Percentiles rank a stretch among this genome's conserved stretches.
Evolutionary conservation across 2,329 filamentous ascomycete species (phyloP).

Genomic region (Didymella exigua): DNA sequence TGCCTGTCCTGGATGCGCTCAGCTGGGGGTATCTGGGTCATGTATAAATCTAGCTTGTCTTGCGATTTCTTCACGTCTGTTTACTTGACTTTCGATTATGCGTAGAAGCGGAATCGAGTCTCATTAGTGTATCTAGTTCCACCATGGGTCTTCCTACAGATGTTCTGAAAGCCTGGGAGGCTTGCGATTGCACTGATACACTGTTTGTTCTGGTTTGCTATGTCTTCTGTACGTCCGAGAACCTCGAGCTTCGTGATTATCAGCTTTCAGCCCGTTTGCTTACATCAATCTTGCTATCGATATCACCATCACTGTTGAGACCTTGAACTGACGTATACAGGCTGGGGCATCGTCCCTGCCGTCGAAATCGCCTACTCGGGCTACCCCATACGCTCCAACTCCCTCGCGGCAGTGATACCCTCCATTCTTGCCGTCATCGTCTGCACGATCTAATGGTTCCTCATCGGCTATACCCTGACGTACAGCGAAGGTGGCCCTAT

Average conservation of each 20-base stretch:
- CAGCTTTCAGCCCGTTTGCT: neutral
- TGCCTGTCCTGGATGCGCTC: neutral
- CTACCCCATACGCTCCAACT: constrained; percentile 56
- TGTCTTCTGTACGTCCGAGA: constrained; percentile 49
- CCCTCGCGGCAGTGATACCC: constrained; percentile 56
- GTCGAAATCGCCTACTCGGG: constrained; percentile 59
- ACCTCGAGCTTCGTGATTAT: neutral
- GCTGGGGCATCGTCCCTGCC: constrained; percentile 59
- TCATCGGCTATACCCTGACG: constrained; percentile 57
- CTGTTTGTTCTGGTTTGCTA: constrained; percentile 59
- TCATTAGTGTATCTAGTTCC: too few species aligned
- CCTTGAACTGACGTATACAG: constrained; percentile 8
- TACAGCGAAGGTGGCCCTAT: constrained; percentile 55
- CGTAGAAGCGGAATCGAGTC: neutral
- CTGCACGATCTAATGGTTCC: constrained; percentile 59
- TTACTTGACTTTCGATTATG: neutral
- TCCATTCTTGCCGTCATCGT: constrained; percentile 55
- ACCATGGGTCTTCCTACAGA: constrained; percentile 37
- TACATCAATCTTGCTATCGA: neutral
- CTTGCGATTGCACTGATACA: constrained; percentile 59
- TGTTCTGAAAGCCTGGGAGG: constrained; percentile 54
- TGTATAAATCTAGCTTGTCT: constrained; percentile 5
- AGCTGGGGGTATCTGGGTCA: constrained; percentile 13
- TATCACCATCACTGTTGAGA: neutral
- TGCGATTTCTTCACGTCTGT: neutral